These are phyloP conservation scores for Dioszegia hungarica DNA, from an alignment of 768 basidiomycete species.

Conservation along the genomic window DNA sequence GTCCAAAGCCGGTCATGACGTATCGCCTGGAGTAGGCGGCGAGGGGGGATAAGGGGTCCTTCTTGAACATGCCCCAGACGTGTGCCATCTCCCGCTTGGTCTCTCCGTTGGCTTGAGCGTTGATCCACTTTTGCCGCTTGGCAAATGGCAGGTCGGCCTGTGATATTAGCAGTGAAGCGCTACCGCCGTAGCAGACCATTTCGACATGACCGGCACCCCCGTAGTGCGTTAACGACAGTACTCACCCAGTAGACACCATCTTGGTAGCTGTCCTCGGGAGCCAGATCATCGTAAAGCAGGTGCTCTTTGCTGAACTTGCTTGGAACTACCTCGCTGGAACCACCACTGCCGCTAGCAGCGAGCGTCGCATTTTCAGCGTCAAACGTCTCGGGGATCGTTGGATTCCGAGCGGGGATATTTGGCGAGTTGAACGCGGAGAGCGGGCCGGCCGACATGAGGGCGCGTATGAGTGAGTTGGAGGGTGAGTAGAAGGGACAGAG, in stretches of 20 bases:
- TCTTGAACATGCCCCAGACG: slow-evolving; percentile 48
- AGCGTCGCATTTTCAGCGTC: neutral
- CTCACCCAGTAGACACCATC: slow-evolving; percentile 37
- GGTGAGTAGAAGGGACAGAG: too few relatives aligned
- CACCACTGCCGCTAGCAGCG: neutral
- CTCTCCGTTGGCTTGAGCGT: slow-evolving; percentile 44
- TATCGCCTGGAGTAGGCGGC: slow-evolving; percentile 47
- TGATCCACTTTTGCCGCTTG: slow-evolving; percentile 41
- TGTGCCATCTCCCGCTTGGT: slow-evolving; percentile 40
- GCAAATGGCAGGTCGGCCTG: slow-evolving; percentile 48
- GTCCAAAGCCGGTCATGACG: slow-evolving; percentile 49
- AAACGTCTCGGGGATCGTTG: neutral
- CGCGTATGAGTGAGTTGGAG: neutral
- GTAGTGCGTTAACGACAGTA: too few relatives aligned
- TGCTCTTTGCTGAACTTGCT: slow-evolving; percentile 15
- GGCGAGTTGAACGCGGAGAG: slow-evolving; percentile 2
- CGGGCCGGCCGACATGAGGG: neutral
- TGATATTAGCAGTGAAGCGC: too few relatives aligned
- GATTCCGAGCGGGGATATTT: neutral
- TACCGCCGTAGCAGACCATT: too few relatives aligned
- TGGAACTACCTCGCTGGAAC: neutral
- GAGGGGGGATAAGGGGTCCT: slow-evolving; percentile 44
- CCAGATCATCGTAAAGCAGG: slow-evolving; percentile 32
- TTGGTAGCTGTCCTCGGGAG: slow-evolving; percentile 29
- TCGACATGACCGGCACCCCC: too few relatives aligned